Conservation (phyloP, 345 rosid genomes). For the Murraya koenigii region DNA sequence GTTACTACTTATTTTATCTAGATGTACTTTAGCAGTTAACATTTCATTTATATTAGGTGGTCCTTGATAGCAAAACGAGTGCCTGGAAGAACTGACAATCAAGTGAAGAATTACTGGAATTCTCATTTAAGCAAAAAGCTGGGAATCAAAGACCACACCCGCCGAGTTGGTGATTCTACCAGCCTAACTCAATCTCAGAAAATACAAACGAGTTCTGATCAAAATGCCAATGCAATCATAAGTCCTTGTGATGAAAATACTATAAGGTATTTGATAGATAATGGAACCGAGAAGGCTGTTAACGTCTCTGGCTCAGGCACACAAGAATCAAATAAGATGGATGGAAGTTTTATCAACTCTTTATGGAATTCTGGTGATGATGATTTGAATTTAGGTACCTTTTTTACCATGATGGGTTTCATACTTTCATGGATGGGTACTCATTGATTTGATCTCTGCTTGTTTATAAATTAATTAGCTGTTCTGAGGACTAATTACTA, state of each 20-base stretch:
- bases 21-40: neutral
- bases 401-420: conserved; percentile 35
- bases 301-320: conserved; percentile 13
- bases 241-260: neutral
- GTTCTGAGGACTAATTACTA: neutral
- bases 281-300: conserved; percentile 6
- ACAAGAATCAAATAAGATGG: conserved; percentile 1
- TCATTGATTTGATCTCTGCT: conserved; percentile 18
- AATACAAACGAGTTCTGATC: neutral
- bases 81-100: conserved; percentile 73
- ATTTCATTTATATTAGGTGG: conserved; percentile 41
- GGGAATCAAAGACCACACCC: conserved; percentile 30
- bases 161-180: conserved; percentile 6
- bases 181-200: conserved; percentile 13
- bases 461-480: conserved; percentile 16
- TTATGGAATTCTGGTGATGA: conserved; percentile 40
- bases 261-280: conserved; percentile 7
- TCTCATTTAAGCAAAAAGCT: conserved; percentile 53
- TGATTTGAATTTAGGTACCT: conserved; percentile 32
- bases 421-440: conserved; percentile 32
- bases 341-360: conserved; percentile 27
- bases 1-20: neutral
- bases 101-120: conserved; percentile 72
- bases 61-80: conserved; percentile 68
- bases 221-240: neutral